Evolutionary conservation across 106 monocot genomes (phyloP), one percentile per base, ranked within the genome.

Genomic region (Amphibolis antarctica): DNA sequence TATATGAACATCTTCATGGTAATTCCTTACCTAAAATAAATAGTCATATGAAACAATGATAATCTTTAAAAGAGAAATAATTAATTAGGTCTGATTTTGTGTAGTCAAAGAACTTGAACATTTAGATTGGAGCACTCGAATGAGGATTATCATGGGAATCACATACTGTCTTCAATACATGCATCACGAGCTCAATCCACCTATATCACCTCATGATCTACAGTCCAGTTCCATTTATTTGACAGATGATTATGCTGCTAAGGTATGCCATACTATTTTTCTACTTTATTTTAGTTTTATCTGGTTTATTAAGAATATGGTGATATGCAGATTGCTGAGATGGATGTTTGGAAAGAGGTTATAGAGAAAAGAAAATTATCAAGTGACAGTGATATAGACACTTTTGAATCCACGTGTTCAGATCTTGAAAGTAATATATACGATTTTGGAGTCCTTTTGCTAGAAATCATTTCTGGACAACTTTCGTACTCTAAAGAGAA

Each of bases 131-230:
- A 50, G 27, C 75, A 71, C 76, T 43, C 71, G 93, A 67, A 83
- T 83, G 80, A 93, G 93, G 75, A 81, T 94, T 49, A 73, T 89
- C 42, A 94, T 94, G 93, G 93, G 93, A 23, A 82, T 65, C 19
- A 85, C 86, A 19, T 89, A 89, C 55, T 89, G 93, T 65, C 89
- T 94, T 67, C 83, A 94, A 63, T 78, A 81, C 65, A 73, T 83
- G 78, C 93, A 99, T 48, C 81, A 93, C 65, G 81, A 88, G 19
- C 78, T 83, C 42, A 80, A 77, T 11, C 93, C 93, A 17, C 85
- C 93, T 25, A 58, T 93, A 3, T 24, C 65, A n/a, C 74, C 75
- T 60, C 66, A 75, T 44, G 59, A 81, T 51, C 42, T 93, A 44
- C 70, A 73, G 9, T 83, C 88, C 24, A 69, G 50, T 29, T 62